These are phyloP conservation scores for Talaromyces sp. DNA, from an alignment of 2,329 filamentous ascomycete genomes.

Conservation along the genomic window DNA sequence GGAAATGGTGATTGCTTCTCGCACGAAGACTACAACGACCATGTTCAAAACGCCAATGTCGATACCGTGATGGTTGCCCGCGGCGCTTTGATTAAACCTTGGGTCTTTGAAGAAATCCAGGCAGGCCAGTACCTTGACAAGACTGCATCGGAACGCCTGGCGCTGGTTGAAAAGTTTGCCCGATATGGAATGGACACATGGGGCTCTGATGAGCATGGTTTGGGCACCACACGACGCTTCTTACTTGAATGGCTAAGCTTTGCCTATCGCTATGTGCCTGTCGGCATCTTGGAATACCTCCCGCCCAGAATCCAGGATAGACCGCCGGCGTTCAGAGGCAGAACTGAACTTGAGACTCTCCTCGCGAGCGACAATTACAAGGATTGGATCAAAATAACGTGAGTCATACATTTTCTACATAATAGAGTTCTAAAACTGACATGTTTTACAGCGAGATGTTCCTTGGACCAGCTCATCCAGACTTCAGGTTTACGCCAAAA, in stretches of 20 bases:
- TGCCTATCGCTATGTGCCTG: constrained; percentile 81
- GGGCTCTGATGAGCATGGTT: constrained; percentile 91
- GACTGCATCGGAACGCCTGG: constrained; percentile 77
- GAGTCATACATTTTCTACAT: constrained; percentile 33
- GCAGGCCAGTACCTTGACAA: constrained; percentile 94
- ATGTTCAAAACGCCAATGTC: constrained; percentile 72
- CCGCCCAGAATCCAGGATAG: constrained; percentile 87
- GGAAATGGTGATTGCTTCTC: constrained; percentile 97
- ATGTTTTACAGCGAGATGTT: constrained; percentile 77
- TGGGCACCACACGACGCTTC: constrained; percentile 87
- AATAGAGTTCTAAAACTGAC: constrained; percentile 3
- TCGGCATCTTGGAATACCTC: constrained; percentile 82
- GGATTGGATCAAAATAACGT: constrained; percentile 99
- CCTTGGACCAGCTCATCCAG: constrained; percentile 80
- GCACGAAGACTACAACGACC: constrained; percentile 77
- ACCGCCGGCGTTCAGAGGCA: constrained; percentile 74
- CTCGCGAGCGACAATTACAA: constrained; percentile 86
- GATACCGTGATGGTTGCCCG: constrained; percentile 98
- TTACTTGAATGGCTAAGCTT: constrained; percentile 95
- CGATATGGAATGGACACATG: constrained; percentile 89
- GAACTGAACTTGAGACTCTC: constrained; percentile 90
- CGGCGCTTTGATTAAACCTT: constrained; percentile 93
- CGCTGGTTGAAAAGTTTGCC: constrained; percentile 82
- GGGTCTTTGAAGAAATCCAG: constrained; percentile 96
- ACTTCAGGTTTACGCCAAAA: constrained; percentile 94